phyloP scores from a whole-genome alignment of 805 yeast genomes.

The Zygosaccharomyces lentus region DNA sequence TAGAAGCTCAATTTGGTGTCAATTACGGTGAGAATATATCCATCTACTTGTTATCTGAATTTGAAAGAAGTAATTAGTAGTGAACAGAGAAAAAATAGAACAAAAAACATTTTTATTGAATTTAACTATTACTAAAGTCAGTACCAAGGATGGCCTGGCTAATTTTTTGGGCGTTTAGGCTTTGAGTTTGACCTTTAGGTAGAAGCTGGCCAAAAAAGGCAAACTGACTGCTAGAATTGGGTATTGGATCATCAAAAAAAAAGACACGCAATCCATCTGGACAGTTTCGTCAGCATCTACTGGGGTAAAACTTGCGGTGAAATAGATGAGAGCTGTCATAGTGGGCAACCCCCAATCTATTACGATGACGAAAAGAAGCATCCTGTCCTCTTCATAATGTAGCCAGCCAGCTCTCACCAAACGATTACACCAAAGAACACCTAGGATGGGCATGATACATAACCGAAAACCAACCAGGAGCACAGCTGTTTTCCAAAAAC shows the following conservation, averaged over 20 bases:
- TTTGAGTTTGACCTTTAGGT: conserved; percentile 34
- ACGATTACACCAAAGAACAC: conserved; percentile 60
- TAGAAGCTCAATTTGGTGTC: conserved; percentile 47
- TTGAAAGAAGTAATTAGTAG: conserved; percentile 34
- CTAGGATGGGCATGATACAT: conserved; percentile 75
- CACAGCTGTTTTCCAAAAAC: conserved; percentile 63
- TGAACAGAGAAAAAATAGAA: neutral
- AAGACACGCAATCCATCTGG: conserved; percentile 82
- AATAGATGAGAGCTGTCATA: conserved; percentile 82
- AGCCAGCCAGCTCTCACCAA: conserved; percentile 66
- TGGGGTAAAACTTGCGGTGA: conserved; percentile 86
- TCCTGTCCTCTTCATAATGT: conserved; percentile 41
- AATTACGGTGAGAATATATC: conserved; percentile 66
- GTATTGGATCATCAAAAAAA: conserved; percentile 71
- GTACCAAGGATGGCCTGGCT: neutral
- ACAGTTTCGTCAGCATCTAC: conserved; percentile 41
- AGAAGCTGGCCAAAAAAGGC: conserved; percentile 52
- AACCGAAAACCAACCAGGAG: conserved; percentile 55
- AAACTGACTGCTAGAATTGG: conserved; percentile 59
- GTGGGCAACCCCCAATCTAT: conserved; percentile 80
- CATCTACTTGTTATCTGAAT: conserved; percentile 54
- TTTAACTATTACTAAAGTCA: neutral
- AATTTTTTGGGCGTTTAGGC: conserved; percentile 12
- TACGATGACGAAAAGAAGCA: conserved; percentile 70
- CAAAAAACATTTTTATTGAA: neutral